phyloP scores from a whole-genome alignment of 1,284 basidiomycete species.

The Sphaerobolus stellatus region DNA sequence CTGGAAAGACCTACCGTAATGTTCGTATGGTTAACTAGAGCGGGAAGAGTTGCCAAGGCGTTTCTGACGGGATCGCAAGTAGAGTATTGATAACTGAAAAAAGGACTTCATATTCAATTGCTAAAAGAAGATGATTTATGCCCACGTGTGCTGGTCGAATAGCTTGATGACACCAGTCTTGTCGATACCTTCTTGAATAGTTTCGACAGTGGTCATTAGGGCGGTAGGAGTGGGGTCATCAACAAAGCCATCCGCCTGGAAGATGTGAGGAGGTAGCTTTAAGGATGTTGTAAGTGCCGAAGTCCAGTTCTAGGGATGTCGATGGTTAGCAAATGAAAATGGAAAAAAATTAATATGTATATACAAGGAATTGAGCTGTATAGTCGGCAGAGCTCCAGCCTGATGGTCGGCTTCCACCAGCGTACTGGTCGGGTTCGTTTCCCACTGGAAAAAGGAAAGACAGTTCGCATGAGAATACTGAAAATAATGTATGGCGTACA shows the following conservation, averaged over 20 bases:
- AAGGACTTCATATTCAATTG: neutral
- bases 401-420: conserved; percentile 26
- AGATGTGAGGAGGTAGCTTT: conserved; percentile 28
- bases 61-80: conserved; percentile 37
- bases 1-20: conserved; percentile 27
- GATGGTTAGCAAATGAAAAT: neutral
- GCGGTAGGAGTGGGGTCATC: conserved; percentile 31
- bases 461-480: neutral
- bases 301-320: conserved; percentile 30
- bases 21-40: conserved; percentile 35
- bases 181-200: conserved; percentile 33
- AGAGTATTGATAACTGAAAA: conserved; percentile 36
- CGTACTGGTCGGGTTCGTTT: conserved; percentile 39
- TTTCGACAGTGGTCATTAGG: conserved; percentile 32
- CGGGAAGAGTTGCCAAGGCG: conserved; percentile 33
- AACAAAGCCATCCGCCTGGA: conserved; percentile 33
- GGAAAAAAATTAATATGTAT: conserved; percentile 2
- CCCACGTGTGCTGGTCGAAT: conserved; percentile 36
- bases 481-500: conserved; percentile 20
- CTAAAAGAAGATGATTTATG: neutral
- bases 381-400: conserved; percentile 33
- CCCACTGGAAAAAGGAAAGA: conserved; percentile 26
- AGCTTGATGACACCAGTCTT: conserved; percentile 29
- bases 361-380: conserved; percentile 31
- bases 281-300: conserved; percentile 27